Conservation (phyloP, 345 rosid species). For the Alliaria petiolata region DNA sequence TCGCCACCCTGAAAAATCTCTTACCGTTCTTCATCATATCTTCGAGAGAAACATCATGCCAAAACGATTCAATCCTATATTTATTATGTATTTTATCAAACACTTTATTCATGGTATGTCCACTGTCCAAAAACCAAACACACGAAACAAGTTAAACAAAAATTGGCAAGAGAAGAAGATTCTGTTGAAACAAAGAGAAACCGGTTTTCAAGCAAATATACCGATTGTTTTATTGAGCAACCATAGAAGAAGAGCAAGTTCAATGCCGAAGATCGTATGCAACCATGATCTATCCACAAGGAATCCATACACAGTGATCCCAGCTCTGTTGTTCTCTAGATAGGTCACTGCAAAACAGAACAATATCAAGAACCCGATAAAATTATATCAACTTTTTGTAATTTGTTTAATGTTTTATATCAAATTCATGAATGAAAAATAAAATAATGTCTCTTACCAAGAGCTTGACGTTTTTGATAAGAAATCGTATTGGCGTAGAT, state of each 20-base stretch:
- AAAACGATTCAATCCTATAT: not conserved
- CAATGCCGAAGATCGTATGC: slow-evolving; percentile 74
- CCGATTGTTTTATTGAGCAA: slow-evolving; percentile 86
- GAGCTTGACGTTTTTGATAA: slow-evolving; percentile 83
- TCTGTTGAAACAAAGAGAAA: not conserved
- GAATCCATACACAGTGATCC: slow-evolving; percentile 84
- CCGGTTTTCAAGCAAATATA: slow-evolving; percentile 21
- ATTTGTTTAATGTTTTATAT: not conserved
- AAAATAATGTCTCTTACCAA: slow-evolving; percentile 62
- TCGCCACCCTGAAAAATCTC: not conserved
- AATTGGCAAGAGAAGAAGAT: not conserved
- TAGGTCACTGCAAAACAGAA: slow-evolving; percentile 58
- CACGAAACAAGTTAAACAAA: slow-evolving; percentile 11
- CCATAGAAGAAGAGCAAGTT: slow-evolving; percentile 84
- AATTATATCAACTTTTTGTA: no score
- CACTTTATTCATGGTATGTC: slow-evolving; percentile 22
- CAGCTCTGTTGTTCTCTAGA: slow-evolving; percentile 78
- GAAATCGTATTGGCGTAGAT: slow-evolving; percentile 68
- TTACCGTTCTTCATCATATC: not conserved
- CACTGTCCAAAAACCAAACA: slow-evolving; percentile 24
- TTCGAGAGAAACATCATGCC: slow-evolving; percentile 9
- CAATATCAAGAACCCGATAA: not conserved
- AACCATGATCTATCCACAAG: slow-evolving; percentile 82
- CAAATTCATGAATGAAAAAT: no score
- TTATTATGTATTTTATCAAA: not conserved